Evolutionary conservation across 495 filamentous ascomycete genomes (phyloP), one percentile per base, ranked within the genome.

Genomic region (Xylaria cubensis): DNA sequence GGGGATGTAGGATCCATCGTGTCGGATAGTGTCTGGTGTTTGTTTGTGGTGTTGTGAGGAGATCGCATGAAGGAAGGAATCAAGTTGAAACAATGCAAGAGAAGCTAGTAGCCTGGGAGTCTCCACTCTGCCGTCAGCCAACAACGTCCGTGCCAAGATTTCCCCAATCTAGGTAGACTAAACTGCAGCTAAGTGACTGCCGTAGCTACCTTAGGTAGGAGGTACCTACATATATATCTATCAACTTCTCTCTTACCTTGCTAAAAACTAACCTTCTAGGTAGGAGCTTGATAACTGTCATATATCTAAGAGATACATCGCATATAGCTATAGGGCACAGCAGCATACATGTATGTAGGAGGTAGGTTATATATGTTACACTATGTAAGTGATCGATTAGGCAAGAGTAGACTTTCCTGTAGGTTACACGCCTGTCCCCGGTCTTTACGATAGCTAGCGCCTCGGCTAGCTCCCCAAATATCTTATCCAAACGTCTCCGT

Each of bases 1-100:
- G 74, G 51, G 39, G 72, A 36, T 59, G 72, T 48, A 13, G 72
- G 42, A 42, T 78, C 77, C 77, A 81, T 81, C 34, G 29, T 21
- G 41, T 61, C 48, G 32, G 46, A 26, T 0, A 48, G n/a, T 61
- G 13, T 15, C 36, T 39, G 7, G 32, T 50, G 24, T 29, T 34
- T 62, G 56, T 63, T 34, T 62, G 56, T 63, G 42, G 8, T 63
- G 42, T 7, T 41, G 50, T 51, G 48, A 42, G 6, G 32, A 26
- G 53, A 12, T 26, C 1, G 6, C 4, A 46, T 32, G 17, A 56
- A 15, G 21, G 36, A 68, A 10, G 19, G 46, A 29, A 29, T 55
- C 26, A 29, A 29, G 26, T 32, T 17, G 53, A 56, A 56, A 56
- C 13, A 55, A 50, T 42, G 39, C 29, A 34, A 4, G 34, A 29